A percentile compares a stretch with the other conserved stretches of the same genome.
phyloP scores from a whole-genome alignment of 768 basidiomycete genomes.

The Kwoniella sp. region DNA sequence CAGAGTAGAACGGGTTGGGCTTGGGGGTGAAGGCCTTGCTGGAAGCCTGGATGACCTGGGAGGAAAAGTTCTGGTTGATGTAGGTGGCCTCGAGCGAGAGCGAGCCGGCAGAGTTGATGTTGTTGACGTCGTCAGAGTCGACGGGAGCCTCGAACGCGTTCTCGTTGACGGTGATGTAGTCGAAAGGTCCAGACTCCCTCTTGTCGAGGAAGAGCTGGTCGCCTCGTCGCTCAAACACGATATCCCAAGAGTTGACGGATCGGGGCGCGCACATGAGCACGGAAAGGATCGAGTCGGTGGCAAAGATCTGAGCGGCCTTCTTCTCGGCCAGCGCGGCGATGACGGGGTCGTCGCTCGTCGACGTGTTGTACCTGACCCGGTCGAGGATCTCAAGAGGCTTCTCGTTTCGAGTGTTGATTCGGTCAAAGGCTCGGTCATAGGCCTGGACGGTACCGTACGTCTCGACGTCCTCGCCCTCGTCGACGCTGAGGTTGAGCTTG shows the following conservation, averaged over 20 bases:
- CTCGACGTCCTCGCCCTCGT: conserved; percentile 74
- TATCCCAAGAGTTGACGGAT: conserved; percentile 98
- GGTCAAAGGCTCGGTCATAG: conserved; percentile 93
- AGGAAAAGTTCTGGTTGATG: conserved; percentile 97
- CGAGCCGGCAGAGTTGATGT: conserved; percentile 88
- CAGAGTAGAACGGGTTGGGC: conserved; percentile 87
- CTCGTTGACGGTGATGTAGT: conserved; percentile 97
- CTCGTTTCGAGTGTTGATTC: conserved; percentile 88
- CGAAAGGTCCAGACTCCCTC: conserved; percentile 83
- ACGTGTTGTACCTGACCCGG: conserved; percentile 93
- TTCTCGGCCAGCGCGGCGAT: conserved; percentile 84
- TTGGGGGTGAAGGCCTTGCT: conserved; percentile 69
- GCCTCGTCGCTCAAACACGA: conserved; percentile 88
- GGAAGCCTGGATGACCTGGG: conserved; percentile 83
- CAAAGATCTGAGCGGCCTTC: conserved; percentile 74
- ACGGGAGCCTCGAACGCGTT: conserved; percentile 87
- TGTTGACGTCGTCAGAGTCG: conserved; percentile 63
- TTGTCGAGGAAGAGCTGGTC: conserved; percentile 95
- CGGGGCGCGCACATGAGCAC: conserved; percentile 94
- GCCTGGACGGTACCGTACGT: conserved; percentile 82
- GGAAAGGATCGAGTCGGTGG: conserved; percentile 90
- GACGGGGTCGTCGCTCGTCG: conserved; percentile 95
- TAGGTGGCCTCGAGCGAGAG: conserved; percentile 96
- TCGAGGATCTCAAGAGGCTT: conserved; percentile 85
- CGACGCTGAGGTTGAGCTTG: conserved; percentile 89